Evolutionary conservation across 306 rosid species (phyloP).

Genomic region (Lithocarpus polystachyus): DNA sequence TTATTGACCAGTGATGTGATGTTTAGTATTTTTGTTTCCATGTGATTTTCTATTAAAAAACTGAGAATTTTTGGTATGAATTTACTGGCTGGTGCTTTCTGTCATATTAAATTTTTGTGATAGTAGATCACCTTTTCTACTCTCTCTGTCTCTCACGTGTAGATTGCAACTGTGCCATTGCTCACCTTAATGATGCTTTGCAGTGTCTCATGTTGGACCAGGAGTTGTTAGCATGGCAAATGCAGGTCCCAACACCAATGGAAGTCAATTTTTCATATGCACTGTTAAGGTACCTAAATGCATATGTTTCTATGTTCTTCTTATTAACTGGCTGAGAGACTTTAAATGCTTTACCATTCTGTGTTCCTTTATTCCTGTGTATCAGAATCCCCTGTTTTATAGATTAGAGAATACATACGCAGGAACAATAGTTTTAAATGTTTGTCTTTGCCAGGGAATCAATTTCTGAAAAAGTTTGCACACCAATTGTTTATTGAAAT

Average conservation of each 20-base stretch:
- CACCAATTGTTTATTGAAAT: not conserved
- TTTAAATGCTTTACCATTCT: not conserved
- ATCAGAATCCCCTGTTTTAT: not conserved
- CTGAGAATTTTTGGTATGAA: not conserved
- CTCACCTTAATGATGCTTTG: conserved; percentile 24
- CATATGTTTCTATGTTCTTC: not conserved
- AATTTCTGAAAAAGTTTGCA: not conserved
- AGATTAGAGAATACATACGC: not conserved
- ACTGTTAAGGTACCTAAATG: conserved; percentile 69
- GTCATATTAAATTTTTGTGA: not conserved
- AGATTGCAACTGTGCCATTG: not conserved
- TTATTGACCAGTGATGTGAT: not conserved
- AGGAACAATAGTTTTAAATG: not conserved
- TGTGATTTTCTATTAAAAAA: not conserved
- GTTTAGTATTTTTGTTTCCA: too few relatives aligned
- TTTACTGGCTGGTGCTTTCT: not conserved
- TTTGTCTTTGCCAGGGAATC: not conserved
- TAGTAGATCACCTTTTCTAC: not conserved
- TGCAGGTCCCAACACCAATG: conserved; percentile 98
- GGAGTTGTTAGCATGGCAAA: conserved; percentile 98
- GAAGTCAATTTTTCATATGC: conserved; percentile 96
- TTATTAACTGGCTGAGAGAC: not conserved
- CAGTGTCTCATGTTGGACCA: conserved; percentile 80
- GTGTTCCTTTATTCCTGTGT: not conserved
- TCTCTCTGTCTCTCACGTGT: not conserved